A percentile compares a stretch with the other conserved stretches of the same genome.
These are phyloP conservation scores for Exophiala sideris DNA, from an alignment of 2,329 filamentous ascomycete species.

Conservation along the genomic window DNA sequence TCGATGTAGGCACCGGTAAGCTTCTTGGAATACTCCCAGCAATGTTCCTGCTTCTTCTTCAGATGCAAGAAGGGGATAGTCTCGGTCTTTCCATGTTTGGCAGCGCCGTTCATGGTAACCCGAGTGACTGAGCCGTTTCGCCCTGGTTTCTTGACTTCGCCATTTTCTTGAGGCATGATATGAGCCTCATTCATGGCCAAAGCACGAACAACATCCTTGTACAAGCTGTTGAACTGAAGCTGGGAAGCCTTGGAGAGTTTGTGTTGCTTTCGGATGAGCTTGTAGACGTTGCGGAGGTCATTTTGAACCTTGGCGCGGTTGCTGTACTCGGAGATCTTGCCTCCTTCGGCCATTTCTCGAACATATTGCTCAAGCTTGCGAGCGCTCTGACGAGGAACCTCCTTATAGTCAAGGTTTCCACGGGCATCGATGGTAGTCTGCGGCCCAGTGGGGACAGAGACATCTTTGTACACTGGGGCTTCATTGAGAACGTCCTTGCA, in stretches of 20 bases:
- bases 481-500: constrained; percentile 86
- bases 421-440: constrained; percentile 88
- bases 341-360: constrained; percentile 95
- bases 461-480: constrained; percentile 92
- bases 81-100: constrained; percentile 84
- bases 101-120: constrained; percentile 48
- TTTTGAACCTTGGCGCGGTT: constrained; percentile 98
- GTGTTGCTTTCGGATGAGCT: constrained; percentile 97
- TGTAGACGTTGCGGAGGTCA: constrained; percentile 91
- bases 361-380: constrained; percentile 98
- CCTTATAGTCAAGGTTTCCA: constrained; percentile 88
- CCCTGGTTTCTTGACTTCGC: constrained; percentile 56
- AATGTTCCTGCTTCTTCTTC: constrained; percentile 87
- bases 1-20: constrained; percentile 90
- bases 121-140: constrained; percentile 45
- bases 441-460: constrained; percentile 84
- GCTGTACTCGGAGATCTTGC: constrained; percentile 97
- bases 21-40: constrained; percentile 99
- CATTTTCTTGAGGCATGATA: constrained; percentile 84
- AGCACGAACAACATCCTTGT: constrained; percentile 89
- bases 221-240: constrained; percentile 91
- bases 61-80: constrained; percentile 97
- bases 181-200: constrained; percentile 97
- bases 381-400: constrained; percentile 80
- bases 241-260: constrained; percentile 95